Evolutionary conservation across 2,329 filamentous ascomycete genomes (phyloP).

Genomic region (Metarhizium brunneum): DNA sequence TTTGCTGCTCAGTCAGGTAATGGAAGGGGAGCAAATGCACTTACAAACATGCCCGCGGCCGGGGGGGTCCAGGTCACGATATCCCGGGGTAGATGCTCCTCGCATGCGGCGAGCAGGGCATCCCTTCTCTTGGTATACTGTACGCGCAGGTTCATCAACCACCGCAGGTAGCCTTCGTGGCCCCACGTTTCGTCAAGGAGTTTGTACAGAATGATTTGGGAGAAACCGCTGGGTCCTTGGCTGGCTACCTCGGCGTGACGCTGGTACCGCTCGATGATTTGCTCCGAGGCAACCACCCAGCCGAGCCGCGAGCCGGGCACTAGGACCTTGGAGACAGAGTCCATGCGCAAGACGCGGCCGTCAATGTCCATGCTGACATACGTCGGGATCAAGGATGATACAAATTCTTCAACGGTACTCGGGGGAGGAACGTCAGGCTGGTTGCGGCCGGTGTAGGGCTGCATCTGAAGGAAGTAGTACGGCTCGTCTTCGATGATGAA

Average conservation of each 20-base stretch:
- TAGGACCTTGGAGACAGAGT: slow-evolving; percentile 89
- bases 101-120: slow-evolving; percentile 69
- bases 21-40: slow-evolving; percentile 17
- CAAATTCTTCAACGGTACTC: slow-evolving; percentile 58
- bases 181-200: slow-evolving; percentile 92
- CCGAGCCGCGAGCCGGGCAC: slow-evolving; percentile 73
- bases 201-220: slow-evolving; percentile 78
- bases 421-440: slow-evolving; percentile 45
- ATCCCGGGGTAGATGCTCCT: slow-evolving; percentile 62
- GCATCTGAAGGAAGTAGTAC: slow-evolving; percentile 90
- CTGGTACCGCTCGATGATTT: slow-evolving; percentile 74
- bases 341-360: slow-evolving; percentile 80
- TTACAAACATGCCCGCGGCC: slow-evolving; percentile 87
- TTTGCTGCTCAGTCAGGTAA: neutral
- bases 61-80: slow-evolving; percentile 75
- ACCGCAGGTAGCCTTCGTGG: slow-evolving; percentile 78
- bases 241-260: slow-evolving; percentile 76
- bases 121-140: slow-evolving; percentile 77
- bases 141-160: slow-evolving; percentile 73
- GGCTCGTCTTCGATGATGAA: slow-evolving; percentile 89
- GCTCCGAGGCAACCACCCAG: slow-evolving; percentile 82
- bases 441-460: slow-evolving; percentile 54
- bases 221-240: slow-evolving; percentile 78
- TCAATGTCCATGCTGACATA: slow-evolving; percentile 74
- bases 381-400: slow-evolving; percentile 53